A percentile compares a stretch with the other conserved stretches of the same genome.
Conservation (phyloP, 2,329 filamentous ascomycete species). For the Fusarium aywerte region DNA sequence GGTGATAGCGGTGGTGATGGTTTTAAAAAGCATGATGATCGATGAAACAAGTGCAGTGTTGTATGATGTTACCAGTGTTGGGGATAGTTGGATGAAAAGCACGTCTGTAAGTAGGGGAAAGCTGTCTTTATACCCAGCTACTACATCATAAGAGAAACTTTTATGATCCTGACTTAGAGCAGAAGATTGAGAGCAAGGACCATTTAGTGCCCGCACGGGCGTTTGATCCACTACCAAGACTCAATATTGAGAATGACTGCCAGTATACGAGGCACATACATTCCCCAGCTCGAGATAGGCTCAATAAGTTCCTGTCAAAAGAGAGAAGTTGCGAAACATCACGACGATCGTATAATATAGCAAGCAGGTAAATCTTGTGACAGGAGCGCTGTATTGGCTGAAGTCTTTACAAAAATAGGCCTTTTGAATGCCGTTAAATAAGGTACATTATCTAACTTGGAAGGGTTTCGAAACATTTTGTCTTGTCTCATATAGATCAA, state of each 20-base stretch:
- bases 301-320: slow-evolving; percentile 1
- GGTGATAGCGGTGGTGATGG: slow-evolving; percentile 11
- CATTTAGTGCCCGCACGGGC: neutral
- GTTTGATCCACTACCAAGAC: neutral
- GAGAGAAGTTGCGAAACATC: neutral
- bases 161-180: neutral
- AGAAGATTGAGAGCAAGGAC: neutral
- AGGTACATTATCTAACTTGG: neutral
- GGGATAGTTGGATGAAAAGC: neutral
- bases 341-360: neutral
- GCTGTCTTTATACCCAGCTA: slow-evolving; percentile 11
- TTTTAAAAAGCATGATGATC: slow-evolving; percentile 24
- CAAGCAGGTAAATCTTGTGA: neutral
- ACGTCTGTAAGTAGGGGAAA: neutral
- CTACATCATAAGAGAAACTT: neutral
- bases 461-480: neutral
- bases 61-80: neutral
- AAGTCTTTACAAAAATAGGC: neutral
- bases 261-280: slow-evolving; percentile 9
- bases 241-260: neutral
- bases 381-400: neutral
- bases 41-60: neutral
- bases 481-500: neutral
- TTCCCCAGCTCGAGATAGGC: neutral
- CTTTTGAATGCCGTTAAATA: neutral